Evolutionary conservation across 192 early-diverging fungal species (phyloP).

Genomic region (Chytriomyces hyalinus): DNA sequence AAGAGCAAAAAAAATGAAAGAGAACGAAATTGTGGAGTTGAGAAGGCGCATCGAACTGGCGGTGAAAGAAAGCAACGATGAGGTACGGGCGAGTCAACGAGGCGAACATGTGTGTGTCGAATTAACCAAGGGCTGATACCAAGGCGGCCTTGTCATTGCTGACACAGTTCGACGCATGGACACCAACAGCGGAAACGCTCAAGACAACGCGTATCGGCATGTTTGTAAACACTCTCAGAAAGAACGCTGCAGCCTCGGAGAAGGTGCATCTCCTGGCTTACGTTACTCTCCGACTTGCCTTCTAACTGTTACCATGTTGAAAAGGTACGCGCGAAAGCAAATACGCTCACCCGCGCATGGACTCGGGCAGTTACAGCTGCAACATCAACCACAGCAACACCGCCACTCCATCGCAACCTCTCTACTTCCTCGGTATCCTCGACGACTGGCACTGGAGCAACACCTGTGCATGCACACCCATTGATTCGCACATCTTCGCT

Average conservation of each 20-base stretch:
- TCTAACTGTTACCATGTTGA: not conserved
- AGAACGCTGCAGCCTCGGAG: conserved; percentile 11
- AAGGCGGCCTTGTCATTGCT: conserved; percentile 11
- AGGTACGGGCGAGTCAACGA: not conserved
- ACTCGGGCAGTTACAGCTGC: not conserved
- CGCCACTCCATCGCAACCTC: no score
- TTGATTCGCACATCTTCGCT: not conserved
- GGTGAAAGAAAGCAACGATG: conserved; percentile 22
- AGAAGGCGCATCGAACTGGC: conserved; percentile 6
- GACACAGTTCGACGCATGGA: conserved; percentile 15
- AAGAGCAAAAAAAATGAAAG: not conserved
- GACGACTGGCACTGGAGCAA: not conserved
- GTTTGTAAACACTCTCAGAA: conserved; percentile 22
- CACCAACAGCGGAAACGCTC: conserved; percentile 26
- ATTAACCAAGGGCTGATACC: not conserved
- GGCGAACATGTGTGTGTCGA: not conserved
- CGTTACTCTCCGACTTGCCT: not conserved
- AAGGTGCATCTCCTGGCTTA: not conserved
- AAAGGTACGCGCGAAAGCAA: conserved; percentile 5
- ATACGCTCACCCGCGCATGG: conserved; percentile 17
- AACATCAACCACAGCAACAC: not conserved
- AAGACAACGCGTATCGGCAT: conserved; percentile 12
- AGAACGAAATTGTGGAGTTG: conserved; percentile 14
- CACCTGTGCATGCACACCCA: not conserved
- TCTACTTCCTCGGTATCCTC: not conserved